Evolutionary conservation across 192 early-diverging fungal species (phyloP).

Genomic region (Podochytrium sp.): DNA sequence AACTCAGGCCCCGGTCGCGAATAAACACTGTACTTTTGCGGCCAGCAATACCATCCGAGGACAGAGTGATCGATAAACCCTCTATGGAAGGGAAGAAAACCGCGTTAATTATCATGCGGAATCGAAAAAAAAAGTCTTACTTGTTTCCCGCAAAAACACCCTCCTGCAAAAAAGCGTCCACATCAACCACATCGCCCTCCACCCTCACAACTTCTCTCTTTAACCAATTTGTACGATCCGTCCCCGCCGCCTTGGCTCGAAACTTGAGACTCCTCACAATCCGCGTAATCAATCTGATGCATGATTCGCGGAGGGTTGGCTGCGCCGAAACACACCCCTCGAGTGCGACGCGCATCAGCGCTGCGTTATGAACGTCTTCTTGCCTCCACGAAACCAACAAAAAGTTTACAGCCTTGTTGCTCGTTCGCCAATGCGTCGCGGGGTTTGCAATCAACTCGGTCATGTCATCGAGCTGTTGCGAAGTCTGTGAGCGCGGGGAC

Average conservation of each 20-base stretch:
- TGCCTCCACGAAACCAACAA: slow-evolving; percentile 73
- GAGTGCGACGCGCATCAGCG: slow-evolving; percentile 60
- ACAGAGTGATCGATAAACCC: slow-evolving; percentile 36
- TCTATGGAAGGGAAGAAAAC: no score
- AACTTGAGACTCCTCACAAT: slow-evolving; percentile 75
- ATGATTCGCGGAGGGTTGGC: slow-evolving; percentile 71
- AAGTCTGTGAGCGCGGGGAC: not conserved
- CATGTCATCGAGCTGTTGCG: slow-evolving; percentile 41
- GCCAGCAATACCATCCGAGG: slow-evolving; percentile 86
- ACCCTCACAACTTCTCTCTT: slow-evolving; percentile 4
- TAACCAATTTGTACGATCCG: slow-evolving; percentile 22
- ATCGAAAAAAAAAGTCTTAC: slow-evolving; percentile 4
- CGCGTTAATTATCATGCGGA: not conserved
- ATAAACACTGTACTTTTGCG: slow-evolving; percentile 62
- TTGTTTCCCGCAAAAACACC: slow-evolving; percentile 24
- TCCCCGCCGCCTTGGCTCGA: slow-evolving; percentile 46
- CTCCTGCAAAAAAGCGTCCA: slow-evolving; percentile 48
- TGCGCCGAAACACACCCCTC: slow-evolving; percentile 73
- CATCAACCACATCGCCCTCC: slow-evolving; percentile 24
- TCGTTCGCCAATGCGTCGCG: slow-evolving; percentile 82
- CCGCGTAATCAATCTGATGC: slow-evolving; percentile 60
- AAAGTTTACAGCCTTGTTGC: slow-evolving; percentile 78
- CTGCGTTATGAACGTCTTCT: slow-evolving; percentile 58
- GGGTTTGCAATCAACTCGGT: slow-evolving; percentile 63
- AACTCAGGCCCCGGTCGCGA: slow-evolving; percentile 24